These are phyloP conservation scores for Trichoderma citrinoviride DNA, from an alignment of 2,329 filamentous ascomycete species.

Conservation along the genomic window DNA sequence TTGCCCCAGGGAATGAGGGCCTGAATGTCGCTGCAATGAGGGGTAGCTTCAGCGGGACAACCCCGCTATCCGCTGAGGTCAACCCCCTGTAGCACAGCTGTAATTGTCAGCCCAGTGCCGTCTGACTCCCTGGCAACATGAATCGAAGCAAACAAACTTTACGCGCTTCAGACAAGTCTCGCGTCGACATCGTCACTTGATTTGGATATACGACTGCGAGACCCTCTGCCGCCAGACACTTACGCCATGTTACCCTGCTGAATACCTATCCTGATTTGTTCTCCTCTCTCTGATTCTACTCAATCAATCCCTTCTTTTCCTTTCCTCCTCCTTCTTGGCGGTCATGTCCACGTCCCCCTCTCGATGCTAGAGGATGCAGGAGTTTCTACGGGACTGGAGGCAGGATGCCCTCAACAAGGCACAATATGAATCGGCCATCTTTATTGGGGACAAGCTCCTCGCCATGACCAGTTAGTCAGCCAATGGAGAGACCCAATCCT, in stretches of 20 bases:
- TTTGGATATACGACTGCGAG: slow-evolving; percentile 1
- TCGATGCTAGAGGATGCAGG: slow-evolving; percentile 66
- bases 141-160: neutral
- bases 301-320: neutral
- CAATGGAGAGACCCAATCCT: neutral
- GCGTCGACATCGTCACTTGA: slow-evolving; percentile 1
- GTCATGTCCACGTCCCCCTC: neutral
- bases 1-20: neutral
- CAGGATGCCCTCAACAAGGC: slow-evolving; percentile 94
- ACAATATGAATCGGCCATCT: slow-evolving; percentile 94
- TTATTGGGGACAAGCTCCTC: slow-evolving; percentile 94
- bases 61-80: slow-evolving; percentile 31
- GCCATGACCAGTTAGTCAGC: slow-evolving; percentile 78
- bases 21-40: neutral
- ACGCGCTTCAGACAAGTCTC: neutral
- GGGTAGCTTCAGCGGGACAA: slow-evolving; percentile 28
- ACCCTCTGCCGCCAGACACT: neutral
- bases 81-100: slow-evolving; percentile 27
- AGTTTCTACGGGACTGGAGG: slow-evolving; percentile 88
- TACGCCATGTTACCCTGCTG: neutral
- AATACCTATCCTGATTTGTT: slow-evolving; percentile 2
- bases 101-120: neutral
- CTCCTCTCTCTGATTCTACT: neutral
- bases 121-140: slow-evolving; percentile 21
- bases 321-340: neutral